Percentiles rank a stretch among this genome's conserved stretches.
Conservation (phyloP, 192 early-diverging fungal genomes). For the Backusella mclennaniae region DNA sequence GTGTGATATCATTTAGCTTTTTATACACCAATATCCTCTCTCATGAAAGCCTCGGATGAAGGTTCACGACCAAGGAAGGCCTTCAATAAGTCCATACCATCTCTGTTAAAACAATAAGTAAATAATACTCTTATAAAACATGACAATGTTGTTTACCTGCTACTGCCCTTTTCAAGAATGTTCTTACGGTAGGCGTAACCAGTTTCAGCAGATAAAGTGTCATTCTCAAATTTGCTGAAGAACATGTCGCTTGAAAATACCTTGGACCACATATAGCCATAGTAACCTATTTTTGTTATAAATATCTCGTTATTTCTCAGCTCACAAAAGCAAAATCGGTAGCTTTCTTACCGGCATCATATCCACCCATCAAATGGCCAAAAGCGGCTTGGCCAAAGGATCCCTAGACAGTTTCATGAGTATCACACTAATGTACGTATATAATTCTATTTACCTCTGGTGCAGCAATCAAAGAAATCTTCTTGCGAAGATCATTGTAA, state of each 20-base stretch:
- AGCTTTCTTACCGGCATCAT: constrained; percentile 50
- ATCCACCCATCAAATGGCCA: constrained; percentile 71
- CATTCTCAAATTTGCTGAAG: constrained; percentile 64
- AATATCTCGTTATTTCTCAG: constrained; percentile 7
- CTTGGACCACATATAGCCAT: constrained; percentile 78
- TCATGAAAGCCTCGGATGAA: constrained; percentile 74
- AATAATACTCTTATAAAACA: neutral
- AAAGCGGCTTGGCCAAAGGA: constrained; percentile 38
- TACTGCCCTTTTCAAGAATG: constrained; percentile 72
- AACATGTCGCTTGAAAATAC: constrained; percentile 85
- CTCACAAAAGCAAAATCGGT: neutral
- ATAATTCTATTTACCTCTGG: constrained; percentile 30
- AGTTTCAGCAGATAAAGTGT: constrained; percentile 53
- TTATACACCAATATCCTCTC: constrained; percentile 59
- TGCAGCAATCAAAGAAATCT: constrained; percentile 36
- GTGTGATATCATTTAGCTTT: neutral
- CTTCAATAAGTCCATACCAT: constrained; percentile 68
- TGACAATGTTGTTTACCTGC: constrained; percentile 29
- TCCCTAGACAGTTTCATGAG: neutral
- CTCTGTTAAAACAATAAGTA: constrained; percentile 31
- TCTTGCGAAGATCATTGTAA: constrained; percentile 44
- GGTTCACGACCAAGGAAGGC: constrained; percentile 83
- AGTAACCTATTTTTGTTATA: constrained; percentile 45
- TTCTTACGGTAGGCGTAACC: constrained; percentile 75
- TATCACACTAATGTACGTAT: neutral